Base-by-base conservation (phyloP, 176 grass and related monocot genomes). In the Hyparrhenia diplandra region DNA sequence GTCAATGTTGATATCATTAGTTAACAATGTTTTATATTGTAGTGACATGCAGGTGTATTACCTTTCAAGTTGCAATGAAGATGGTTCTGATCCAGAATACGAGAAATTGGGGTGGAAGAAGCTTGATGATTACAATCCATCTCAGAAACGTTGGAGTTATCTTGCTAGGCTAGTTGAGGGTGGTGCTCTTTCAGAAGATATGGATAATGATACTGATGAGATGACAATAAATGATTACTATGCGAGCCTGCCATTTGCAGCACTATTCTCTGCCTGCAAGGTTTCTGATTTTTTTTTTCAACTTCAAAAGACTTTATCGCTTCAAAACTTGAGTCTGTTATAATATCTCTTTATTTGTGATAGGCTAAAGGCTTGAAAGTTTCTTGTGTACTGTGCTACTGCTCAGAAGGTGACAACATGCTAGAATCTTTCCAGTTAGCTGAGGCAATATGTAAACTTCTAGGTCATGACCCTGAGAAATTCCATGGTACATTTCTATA, bases 381-480 rank as follows among this genome's bases (percentile, higher is more conserved):
- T 78, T 93, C 84, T 45, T 98, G 95, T 77, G 79, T 95, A 58
- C 74, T 93, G 73, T 89, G 95, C 72, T 98, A 98, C 79, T 98
- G 95, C 71, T 98, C 95, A 29, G 95, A 98, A 90, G 95, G 92
- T 25, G 92, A 98, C 60, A 98, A 95, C 83, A 89, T 98, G 64
- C 86, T 90, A 85, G 92, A 98, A 80, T 92, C 95, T 47, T 98
- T 98, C 73, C 88, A 93, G 51, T 93, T 95, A 71, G 84, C 92
- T 67, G 74, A 88, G 27, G 92, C 90, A 79, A 75, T 82, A 70
- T 93, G 95, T 65, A 95, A 91, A 85, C 45, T 93, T 81, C 43
- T 89, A 78, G 90, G 78, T 71, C 55, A 89, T 77, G 85, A 31
- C 61, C 81, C 86, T 80, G 90, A 93, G 72, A 88, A 88, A 31